Base-by-base conservation (phyloP, 192 early-diverging fungal genomes). In the Coemansia sp. region DNA sequence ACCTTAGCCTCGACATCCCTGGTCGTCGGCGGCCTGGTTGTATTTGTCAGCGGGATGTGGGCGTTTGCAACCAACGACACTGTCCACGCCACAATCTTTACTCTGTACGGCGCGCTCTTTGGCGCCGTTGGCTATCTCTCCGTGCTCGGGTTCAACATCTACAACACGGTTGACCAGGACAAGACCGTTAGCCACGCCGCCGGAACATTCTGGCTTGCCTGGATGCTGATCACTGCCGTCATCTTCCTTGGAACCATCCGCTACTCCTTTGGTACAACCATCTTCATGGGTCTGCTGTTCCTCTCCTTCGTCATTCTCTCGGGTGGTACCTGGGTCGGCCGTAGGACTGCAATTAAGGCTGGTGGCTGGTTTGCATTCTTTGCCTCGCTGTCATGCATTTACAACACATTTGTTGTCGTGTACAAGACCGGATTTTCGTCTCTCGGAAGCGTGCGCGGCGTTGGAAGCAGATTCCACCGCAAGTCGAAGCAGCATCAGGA, bases 41-140 rank as follows among this genome's bases (percentile, higher is more conserved):
- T 81, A 20, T 75, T 81, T 54, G 57, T 75, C 55, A 75, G 73
- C 59, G 79, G 79, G 45, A 74, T 81, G 72, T 91, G 88, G 91
- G 87, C 92, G 71, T 91, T 91, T 75, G 82, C 84, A 42, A 79
- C 84, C 28, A 90, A 91, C 66, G 91, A 93, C 67, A 90, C 89
- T 4, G 91, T 93, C 73, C 88, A 90, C 75, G 90, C 90, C 19
- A 92, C 89, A 28, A 87, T 87, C 37, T 92, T 92, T 79, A 84
- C 86, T 44, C 82, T 85, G 42, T 90, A 89, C 33, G 87, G 85
- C 47, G 86, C 84, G 53, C 85, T 86, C 72, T 91, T 87, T 83
- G 69, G 85, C 27, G 73, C 89, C 9, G 84, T 79, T 10, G 77
- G 77, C 14, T 70, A 67, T 15, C 67, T 79, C 20, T 70, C 70